A percentile compares a stretch with the other conserved stretches of the same genome.
These are phyloP conservation scores for Lyophyllum atratum DNA, from an alignment of 768 basidiomycete species.

Conservation along the genomic window DNA sequence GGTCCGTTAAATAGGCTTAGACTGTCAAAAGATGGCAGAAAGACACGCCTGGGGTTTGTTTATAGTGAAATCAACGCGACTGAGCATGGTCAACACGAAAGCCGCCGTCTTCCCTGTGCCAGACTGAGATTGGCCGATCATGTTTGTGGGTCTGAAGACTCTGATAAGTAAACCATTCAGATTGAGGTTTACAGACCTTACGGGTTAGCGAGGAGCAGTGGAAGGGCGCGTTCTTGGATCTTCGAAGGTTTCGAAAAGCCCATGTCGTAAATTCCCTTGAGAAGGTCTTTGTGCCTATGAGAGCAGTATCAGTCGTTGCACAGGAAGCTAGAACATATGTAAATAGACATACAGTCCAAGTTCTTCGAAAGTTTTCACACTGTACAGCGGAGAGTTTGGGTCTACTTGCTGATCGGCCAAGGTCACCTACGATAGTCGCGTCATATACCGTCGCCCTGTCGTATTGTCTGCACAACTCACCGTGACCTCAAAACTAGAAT, in stretches of 20 bases:
- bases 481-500: constrained; percentile 82
- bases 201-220: constrained; percentile 89
- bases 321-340: background rate
- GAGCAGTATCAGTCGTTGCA: background rate
- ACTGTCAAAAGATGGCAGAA: background rate
- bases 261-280: constrained; percentile 94
- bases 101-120: constrained; percentile 99
- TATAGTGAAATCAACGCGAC: constrained; percentile 82
- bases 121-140: constrained; percentile 99
- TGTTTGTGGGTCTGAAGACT: constrained; percentile 84
- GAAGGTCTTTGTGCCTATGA: constrained; percentile 75
- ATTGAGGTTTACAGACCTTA: constrained; percentile 28
- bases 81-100: constrained; percentile 96
- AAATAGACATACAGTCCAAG: constrained; percentile 87
- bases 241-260: constrained; percentile 98
- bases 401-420: constrained; percentile 95
- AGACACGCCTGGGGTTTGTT: constrained; percentile 77
- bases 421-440: constrained; percentile 65
- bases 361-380: constrained; percentile 93
- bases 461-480: constrained; percentile 36
- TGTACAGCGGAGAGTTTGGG: constrained; percentile 93
- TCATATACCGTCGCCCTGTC: constrained; percentile 10
- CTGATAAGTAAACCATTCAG: background rate
- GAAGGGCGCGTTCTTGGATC: constrained; percentile 96
- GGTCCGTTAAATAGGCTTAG: too few relatives aligned